phyloP scores from a whole-genome alignment of 371 early-diverging fungal genomes.

The Paraphysoderma sedebokerense region DNA sequence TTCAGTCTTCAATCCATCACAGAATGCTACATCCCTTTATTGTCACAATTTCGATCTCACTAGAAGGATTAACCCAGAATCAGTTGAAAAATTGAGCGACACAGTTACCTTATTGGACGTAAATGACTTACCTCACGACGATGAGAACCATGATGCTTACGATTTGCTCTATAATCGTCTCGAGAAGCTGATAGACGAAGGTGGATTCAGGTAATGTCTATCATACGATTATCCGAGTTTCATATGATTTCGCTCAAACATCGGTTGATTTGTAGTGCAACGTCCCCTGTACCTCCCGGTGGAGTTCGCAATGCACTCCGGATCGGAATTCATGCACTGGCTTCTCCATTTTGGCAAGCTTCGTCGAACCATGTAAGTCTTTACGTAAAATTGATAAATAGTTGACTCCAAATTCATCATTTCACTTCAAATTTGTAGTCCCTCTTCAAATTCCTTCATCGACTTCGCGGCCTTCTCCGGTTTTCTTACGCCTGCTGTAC shows the following conservation, averaged over 20 bases:
- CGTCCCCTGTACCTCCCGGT: conserved; percentile 21
- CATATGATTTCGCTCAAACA: conserved; percentile 1
- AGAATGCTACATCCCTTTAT: conserved; percentile 20
- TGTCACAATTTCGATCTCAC: conserved; percentile 62
- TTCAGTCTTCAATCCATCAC: neutral
- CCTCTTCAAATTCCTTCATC: conserved; percentile 49
- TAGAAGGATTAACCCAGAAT: conserved; percentile 21
- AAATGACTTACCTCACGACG: conserved; percentile 13
- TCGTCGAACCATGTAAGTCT: conserved; percentile 29
- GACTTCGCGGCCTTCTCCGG: conserved; percentile 54
- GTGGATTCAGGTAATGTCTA: conserved; percentile 43
- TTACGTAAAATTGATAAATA: neutral
- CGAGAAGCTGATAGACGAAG: conserved; percentile 29
- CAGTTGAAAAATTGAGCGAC: neutral
- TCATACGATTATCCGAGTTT: too few relatives aligned
- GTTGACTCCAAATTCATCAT: neutral
- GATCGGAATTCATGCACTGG: conserved; percentile 59
- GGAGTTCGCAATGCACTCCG: conserved; percentile 43
- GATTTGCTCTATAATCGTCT: conserved; percentile 33
- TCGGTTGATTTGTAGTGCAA: conserved; percentile 16
- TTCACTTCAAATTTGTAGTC: conserved; percentile 14
- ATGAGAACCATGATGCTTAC: conserved; percentile 25
- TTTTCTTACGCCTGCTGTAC: conserved; percentile 58
- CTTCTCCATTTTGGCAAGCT: conserved; percentile 56
- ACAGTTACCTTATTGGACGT: too few relatives aligned